Base-by-base conservation (phyloP, 1,139 yeast genomes). In the Trichomonascaceae sp. region DNA sequence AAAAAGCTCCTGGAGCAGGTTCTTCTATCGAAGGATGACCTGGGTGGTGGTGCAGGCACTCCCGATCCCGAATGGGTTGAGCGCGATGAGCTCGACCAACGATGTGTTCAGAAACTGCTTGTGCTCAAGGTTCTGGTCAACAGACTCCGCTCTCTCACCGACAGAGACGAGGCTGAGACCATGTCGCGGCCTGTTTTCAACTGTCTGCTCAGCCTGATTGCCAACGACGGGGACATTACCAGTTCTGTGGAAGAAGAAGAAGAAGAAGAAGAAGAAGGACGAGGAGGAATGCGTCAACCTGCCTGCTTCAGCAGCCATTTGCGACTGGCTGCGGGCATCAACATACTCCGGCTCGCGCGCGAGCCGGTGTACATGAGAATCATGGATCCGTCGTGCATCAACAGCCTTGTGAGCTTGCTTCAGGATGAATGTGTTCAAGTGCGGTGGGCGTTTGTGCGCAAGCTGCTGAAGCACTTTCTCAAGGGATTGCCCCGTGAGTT, bases 221-320 rank as follows among this genome's bases (percentile, higher is more conserved):
- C 76, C 2, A 78, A 78, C 51, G 79, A 80, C 31, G 95, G 95
- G n/a, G 95, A 85, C 48, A 67, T 85, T 17, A 71, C 76, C 2
- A 20, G 23, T 20, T 20, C 23, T 11, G 79, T 94, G 0, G n/a
- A n/a, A n/a, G n/a, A n/a, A n/a, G n/a, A n/a, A n/a, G n/a, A n/a
- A n/a, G n/a, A n/a, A n/a, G n/a, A n/a, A n/a, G n/a, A n/a, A n/a
- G n/a, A n/a, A n/a, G n/a, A n/a, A n/a, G n/a, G n/a, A n/a, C n/a
- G n/a, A n/a, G n/a, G n/a, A n/a, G n/a, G n/a, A n/a, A n/a, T n/a
- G n/a, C n/a, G n/a, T n/a, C n/a, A n/a, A n/a, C 93, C 94, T 5
- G 60, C 56, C 26, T 55, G 57, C 18, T 74, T 62, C 46, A 77
- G 76, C 45, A 66, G 74, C 42, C 69, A 73, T 42, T 56, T 85